phyloP scores from a whole-genome alignment of 805 yeast genomes.

The Candida vaughaniae region DNA sequence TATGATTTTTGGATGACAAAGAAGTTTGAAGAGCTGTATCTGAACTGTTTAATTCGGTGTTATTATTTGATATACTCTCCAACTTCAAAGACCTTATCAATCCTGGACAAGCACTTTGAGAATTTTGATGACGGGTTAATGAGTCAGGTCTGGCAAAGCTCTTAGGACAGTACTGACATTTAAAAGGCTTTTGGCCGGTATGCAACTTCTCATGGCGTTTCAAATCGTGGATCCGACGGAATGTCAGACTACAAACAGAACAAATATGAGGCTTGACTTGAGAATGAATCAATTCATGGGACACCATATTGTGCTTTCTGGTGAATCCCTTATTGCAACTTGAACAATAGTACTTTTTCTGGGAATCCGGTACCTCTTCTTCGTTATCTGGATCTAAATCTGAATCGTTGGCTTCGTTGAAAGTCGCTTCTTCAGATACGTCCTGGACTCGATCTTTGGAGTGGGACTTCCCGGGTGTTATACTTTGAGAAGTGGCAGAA shows the following conservation, averaged over 20 bases:
- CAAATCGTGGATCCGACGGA: conserved; percentile 73
- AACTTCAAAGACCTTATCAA: conserved; percentile 1
- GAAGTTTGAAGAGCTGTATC: too few species aligned
- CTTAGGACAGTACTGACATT: conserved; percentile 60
- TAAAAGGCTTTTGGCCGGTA: conserved; percentile 70
- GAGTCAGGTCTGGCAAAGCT: conserved; percentile 78
- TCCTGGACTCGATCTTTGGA: background rate
- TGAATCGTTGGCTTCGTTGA: background rate
- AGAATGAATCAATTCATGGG: conserved; percentile 70
- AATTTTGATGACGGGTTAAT: conserved; percentile 61
- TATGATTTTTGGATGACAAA: too few species aligned
- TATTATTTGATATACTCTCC: too few species aligned
- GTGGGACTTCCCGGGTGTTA: background rate
- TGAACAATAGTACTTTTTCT: conserved; percentile 40
- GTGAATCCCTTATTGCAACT: conserved; percentile 65
- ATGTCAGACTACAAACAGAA: conserved; percentile 55
- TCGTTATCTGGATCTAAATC: conserved; percentile 1
- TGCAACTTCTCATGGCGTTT: conserved; percentile 75
- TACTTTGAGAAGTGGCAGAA: background rate
- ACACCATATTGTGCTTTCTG: conserved; percentile 70
- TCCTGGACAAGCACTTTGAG: conserved; percentile 36
- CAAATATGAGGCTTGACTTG: conserved; percentile 64
- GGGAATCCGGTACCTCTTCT: background rate
- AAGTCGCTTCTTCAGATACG: background rate
- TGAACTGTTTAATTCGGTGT: too few species aligned